A percentile compares a stretch with the other conserved stretches of the same genome.
phyloP scores from a whole-genome alignment of 2,329 filamentous ascomycete species.

The Elsinoe ampelina region DNA sequence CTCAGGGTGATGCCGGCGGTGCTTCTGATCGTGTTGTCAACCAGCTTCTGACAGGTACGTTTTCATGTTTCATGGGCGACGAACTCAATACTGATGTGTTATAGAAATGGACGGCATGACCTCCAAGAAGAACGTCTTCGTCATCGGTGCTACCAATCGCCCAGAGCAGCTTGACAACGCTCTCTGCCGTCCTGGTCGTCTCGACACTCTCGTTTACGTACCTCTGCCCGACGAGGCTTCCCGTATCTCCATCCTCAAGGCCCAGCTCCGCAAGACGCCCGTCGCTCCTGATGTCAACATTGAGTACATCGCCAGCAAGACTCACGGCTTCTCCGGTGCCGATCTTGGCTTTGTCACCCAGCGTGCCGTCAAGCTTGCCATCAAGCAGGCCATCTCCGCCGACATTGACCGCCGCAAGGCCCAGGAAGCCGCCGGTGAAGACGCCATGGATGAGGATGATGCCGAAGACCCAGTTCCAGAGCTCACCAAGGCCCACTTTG shows the following conservation, averaged over 20 bases:
- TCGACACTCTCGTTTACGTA: constrained; percentile 97
- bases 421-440: constrained; percentile 74
- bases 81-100: constrained; percentile 35
- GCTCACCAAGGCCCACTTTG: constrained; percentile 92
- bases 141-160: constrained; percentile 97
- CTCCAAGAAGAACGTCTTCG: constrained; percentile 99
- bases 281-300: constrained; percentile 81
- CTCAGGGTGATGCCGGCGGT: constrained; percentile 89
- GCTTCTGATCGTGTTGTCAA: constrained; percentile 99
- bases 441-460: constrained; percentile 70
- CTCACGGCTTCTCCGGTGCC: constrained; percentile 97
- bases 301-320: constrained; percentile 87
- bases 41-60: constrained; percentile 89
- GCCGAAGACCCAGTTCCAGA: constrained; percentile 89
- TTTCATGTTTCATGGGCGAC: constrained; percentile 12
- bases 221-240: constrained; percentile 88
- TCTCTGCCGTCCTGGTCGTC: constrained; percentile 94
- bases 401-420: constrained; percentile 89
- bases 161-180: constrained; percentile 98
- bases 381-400: constrained; percentile 85
- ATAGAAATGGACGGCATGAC: constrained; percentile 99
- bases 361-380: constrained; percentile 96
- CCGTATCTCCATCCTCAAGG: constrained; percentile 81
- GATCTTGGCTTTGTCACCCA: constrained; percentile 99
- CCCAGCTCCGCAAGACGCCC: constrained; percentile 96